Evolutionary conservation across 2,329 filamentous ascomycete genomes (phyloP).

Genomic region (Colletotrichum cereale): DNA sequence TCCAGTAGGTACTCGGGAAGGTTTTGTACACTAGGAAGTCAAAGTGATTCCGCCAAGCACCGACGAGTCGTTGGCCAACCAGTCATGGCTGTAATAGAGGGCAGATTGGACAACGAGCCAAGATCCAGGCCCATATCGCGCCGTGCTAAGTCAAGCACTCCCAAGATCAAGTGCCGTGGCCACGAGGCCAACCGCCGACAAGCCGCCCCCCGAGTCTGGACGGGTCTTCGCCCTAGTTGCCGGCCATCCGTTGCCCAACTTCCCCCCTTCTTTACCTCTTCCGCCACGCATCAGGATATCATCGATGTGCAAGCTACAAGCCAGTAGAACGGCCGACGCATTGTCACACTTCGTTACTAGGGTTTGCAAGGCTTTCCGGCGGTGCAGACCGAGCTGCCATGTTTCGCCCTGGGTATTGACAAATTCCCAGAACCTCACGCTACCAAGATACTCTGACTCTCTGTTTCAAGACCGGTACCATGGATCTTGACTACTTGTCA

Average conservation of each 20-base stretch:
- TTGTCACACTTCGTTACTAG: not conserved
- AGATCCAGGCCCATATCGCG: not conserved
- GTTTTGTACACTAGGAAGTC: slow-evolving; percentile 9
- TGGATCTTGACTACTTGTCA: not conserved
- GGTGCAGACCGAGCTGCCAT: not conserved
- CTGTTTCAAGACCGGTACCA: not conserved
- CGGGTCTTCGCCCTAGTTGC: slow-evolving; percentile 8
- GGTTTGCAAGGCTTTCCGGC: not conserved
- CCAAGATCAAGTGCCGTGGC: not conserved
- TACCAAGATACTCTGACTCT: not conserved
- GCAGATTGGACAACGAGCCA: not conserved
- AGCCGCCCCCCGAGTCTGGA: not conserved
- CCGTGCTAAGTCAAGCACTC: slow-evolving; percentile 10
- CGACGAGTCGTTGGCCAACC: not conserved
- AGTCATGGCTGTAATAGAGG: not conserved
- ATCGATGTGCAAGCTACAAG: not conserved
- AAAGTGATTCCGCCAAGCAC: slow-evolving; percentile 1
- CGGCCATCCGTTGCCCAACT: slow-evolving; percentile 5
- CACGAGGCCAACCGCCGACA: slow-evolving; percentile 35
- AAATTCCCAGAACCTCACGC: not conserved
- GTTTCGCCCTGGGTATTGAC: not conserved
- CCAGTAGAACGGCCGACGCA: not conserved
- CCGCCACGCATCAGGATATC: not conserved
- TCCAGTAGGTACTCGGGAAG: not conserved
- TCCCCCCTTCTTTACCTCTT: not conserved